These are phyloP conservation scores for Petunia secreta DNA, from an alignment of 257 asterid species.

Conservation along the genomic window DNA sequence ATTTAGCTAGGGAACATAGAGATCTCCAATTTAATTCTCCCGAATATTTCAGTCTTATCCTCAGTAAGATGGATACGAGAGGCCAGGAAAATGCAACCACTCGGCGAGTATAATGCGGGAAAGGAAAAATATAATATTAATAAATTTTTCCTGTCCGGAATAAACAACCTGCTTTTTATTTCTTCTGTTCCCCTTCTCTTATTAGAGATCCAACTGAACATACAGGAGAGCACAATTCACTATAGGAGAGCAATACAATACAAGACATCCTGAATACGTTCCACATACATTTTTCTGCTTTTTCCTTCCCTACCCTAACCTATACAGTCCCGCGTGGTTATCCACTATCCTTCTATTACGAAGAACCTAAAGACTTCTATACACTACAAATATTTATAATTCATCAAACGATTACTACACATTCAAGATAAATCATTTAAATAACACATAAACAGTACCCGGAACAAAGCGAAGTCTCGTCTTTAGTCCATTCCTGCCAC, in stretches of 20 bases:
- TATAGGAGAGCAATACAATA: slow-evolving; percentile 10
- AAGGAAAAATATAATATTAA: neutral
- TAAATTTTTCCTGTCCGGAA: neutral
- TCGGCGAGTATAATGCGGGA: neutral
- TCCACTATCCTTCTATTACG: neutral
- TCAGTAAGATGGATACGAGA: slow-evolving; percentile 11
- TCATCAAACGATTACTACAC: neutral
- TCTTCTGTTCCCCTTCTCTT: neutral
- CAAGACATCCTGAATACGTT: neutral
- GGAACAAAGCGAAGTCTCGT: slow-evolving; percentile 64
- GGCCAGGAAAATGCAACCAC: neutral
- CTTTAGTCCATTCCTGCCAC: slow-evolving; percentile 98
- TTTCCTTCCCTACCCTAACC: neutral
- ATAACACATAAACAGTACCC: slow-evolving; percentile 47
- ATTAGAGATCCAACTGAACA: slow-evolving; percentile 14
- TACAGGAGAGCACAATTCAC: neutral
- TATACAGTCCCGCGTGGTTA: neutral
- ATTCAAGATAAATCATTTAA: slow-evolving; percentile 6
- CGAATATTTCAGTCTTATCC: neutral
- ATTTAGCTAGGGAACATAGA: slow-evolving; percentile 4
- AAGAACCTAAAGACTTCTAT: neutral
- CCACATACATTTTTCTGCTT: slow-evolving; percentile 1
- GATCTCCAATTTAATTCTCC: slow-evolving; percentile 16
- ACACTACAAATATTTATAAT: slow-evolving; percentile 1
- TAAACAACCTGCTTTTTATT: neutral